phyloP scores from a whole-genome alignment of 208 protist species.

The Leishmania tropica region DNA sequence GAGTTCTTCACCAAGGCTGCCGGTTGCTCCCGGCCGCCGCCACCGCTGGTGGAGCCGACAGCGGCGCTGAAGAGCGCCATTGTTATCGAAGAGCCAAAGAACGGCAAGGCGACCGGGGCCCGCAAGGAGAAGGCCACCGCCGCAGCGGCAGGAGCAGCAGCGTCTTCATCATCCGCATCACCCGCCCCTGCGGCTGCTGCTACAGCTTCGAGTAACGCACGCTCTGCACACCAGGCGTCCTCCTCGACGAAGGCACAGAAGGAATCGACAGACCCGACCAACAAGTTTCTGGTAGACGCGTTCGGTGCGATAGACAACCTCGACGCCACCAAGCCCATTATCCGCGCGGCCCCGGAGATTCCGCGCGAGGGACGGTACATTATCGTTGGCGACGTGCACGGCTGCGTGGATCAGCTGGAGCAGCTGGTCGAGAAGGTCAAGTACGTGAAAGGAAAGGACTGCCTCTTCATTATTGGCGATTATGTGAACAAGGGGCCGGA shows the following conservation, averaged over 20 bases:
- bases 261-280: constrained; percentile 15
- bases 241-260: constrained; percentile 2
- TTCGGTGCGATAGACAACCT: constrained; percentile 64
- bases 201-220: not conserved
- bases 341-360: constrained; percentile 60
- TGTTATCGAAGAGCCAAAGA: constrained; percentile 3
- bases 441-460: constrained; percentile 73
- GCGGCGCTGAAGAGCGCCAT: constrained; percentile 21
- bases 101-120: not conserved
- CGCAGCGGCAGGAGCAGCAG: not conserved
- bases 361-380: constrained; percentile 65
- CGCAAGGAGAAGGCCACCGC: constrained; percentile 4
- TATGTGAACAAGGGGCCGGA: constrained; percentile 92
- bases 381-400: constrained; percentile 92
- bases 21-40: constrained; percentile 11
- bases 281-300: constrained; percentile 32
- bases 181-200: not conserved
- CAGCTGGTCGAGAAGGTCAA: constrained; percentile 80
- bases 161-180: not conserved
- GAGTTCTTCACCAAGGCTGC: constrained; percentile 39
- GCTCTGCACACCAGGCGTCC: not conserved
- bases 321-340: constrained; percentile 56
- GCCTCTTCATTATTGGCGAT: constrained; percentile 85
- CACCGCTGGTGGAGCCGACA: constrained; percentile 7
- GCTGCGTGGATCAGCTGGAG: constrained; percentile 82